A percentile compares a stretch with the other conserved stretches of the same genome.
These are phyloP conservation scores for Trichoderma sp. DNA, from an alignment of 2,329 filamentous ascomycete species.

Conservation along the genomic window DNA sequence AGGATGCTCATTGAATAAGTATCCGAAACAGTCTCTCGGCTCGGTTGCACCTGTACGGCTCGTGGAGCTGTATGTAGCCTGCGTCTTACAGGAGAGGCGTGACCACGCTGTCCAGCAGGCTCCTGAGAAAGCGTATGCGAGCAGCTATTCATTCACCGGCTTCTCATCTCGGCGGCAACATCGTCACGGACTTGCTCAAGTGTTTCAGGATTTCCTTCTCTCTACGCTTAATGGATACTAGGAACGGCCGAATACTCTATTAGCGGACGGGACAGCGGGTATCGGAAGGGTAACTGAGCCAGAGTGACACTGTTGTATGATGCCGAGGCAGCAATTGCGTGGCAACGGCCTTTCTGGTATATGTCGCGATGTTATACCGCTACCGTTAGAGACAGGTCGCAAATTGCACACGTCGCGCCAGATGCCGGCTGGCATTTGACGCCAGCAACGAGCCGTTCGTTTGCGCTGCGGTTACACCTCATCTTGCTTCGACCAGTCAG, in stretches of 20 bases:
- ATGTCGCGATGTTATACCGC: conserved; percentile 18
- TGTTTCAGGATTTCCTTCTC: background rate
- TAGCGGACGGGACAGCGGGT: background rate
- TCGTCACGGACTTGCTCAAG: too few species aligned
- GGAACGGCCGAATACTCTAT: background rate
- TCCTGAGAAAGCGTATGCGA: conserved; percentile 24
- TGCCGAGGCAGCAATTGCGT: background rate
- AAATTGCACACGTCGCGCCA: conserved; percentile 3
- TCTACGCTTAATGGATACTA: background rate
- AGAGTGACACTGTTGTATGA: background rate
- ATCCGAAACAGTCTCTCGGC: conserved; percentile 33
- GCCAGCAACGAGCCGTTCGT: conserved; percentile 12
- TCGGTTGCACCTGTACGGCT: conserved; percentile 28
- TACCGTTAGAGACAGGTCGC: conserved; percentile 14
- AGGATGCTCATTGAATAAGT: conserved; percentile 31
- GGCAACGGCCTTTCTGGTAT: conserved; percentile 7
- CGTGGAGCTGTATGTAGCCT: conserved; percentile 28
- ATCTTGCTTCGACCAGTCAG: conserved; percentile 2
- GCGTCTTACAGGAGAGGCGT: conserved; percentile 18
- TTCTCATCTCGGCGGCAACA: background rate
- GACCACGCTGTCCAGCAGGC: conserved; percentile 23
- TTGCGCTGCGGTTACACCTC: background rate
- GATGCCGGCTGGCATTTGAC: conserved; percentile 9
- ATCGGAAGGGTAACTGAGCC: background rate
- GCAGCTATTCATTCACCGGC: background rate